A percentile compares a stretch with the other conserved stretches of the same genome.
phyloP scores from a whole-genome alignment of 352 stramenopile species.

The Phytophthora ramorum region DNA sequence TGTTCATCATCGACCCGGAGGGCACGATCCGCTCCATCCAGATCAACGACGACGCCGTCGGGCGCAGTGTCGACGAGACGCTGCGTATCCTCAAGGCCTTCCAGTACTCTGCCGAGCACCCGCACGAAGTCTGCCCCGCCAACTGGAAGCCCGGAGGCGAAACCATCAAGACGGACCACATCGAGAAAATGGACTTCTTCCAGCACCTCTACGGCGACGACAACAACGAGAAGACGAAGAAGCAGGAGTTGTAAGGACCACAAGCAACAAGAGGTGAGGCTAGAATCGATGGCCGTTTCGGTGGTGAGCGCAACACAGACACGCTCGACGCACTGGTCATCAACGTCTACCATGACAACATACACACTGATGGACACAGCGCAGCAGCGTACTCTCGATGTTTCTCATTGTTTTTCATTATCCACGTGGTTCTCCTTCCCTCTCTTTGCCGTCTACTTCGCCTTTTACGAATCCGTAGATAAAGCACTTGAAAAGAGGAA shows the following conservation, averaged over 20 bases:
- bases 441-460: background rate
- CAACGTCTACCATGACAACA: too few relatives aligned
- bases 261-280: background rate
- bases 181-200: constrained; percentile 87
- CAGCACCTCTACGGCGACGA: constrained; percentile 81
- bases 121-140: constrained; percentile 85
- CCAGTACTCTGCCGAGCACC: constrained; percentile 77
- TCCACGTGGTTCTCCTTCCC: constrained; percentile 26
- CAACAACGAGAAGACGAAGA: constrained; percentile 41
- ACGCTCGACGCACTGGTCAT: too few relatives aligned
- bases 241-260: constrained; percentile 48
- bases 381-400: background rate
- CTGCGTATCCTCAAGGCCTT: constrained; percentile 88
- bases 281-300: too few relatives aligned
- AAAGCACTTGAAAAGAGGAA: background rate
- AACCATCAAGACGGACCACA: constrained; percentile 88
- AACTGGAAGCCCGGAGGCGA: constrained; percentile 87
- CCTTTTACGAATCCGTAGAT: too few relatives aligned
- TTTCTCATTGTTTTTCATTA: constrained; percentile 34
- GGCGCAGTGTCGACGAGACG: constrained; percentile 84
- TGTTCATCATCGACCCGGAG: constrained; percentile 89
- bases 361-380: background rate
- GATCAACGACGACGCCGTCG: constrained; percentile 87
- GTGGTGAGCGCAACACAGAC: too few relatives aligned
- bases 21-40: constrained; percentile 86